Percentiles rank a stretch among this genome's conserved stretches.
Evolutionary conservation across 2,329 filamentous ascomycete genomes (phyloP).

Genomic region (Penicillium vulpinum): DNA sequence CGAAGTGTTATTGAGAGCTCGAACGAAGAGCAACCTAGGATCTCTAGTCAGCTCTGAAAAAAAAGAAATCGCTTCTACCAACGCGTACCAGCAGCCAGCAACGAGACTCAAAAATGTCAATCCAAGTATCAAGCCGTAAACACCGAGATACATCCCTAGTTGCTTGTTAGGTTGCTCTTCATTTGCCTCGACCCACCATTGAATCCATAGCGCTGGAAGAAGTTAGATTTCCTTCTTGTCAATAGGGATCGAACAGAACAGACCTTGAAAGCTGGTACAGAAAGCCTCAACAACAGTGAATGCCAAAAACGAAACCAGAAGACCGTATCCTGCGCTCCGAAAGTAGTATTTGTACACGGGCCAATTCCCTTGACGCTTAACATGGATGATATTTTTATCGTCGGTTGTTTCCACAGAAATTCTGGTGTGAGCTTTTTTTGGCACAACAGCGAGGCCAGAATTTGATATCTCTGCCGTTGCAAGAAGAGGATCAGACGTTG

Average conservation of each 20-base stretch:
- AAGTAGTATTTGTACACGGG: constrained; percentile 2
- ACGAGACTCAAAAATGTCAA: constrained; percentile 3
- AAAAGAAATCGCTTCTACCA: background rate
- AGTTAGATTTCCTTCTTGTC: background rate
- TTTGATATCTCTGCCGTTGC: background rate
- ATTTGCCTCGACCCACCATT: constrained; percentile 12
- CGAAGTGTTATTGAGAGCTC: background rate
- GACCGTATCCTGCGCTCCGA: background rate
- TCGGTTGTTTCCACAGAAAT: background rate
- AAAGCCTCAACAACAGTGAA: background rate
- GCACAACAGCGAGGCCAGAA: background rate
- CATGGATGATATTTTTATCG: background rate
- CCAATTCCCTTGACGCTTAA: background rate
- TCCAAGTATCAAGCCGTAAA: constrained; percentile 12
- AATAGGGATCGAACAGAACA: background rate
- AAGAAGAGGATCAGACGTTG: background rate
- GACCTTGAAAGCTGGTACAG: background rate
- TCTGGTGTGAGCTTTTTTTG: background rate
- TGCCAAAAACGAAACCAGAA: background rate
- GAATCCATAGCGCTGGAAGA: constrained; percentile 14
- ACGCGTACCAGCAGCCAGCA: background rate
- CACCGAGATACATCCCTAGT: constrained; percentile 13
- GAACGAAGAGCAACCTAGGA: background rate
- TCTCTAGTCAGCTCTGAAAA: background rate
- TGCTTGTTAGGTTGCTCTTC: constrained; percentile 14